Evolutionary conservation across 306 rosid species (phyloP), one percentile per base, ranked within the genome.

Genomic region (Ceratonia siliqua): DNA sequence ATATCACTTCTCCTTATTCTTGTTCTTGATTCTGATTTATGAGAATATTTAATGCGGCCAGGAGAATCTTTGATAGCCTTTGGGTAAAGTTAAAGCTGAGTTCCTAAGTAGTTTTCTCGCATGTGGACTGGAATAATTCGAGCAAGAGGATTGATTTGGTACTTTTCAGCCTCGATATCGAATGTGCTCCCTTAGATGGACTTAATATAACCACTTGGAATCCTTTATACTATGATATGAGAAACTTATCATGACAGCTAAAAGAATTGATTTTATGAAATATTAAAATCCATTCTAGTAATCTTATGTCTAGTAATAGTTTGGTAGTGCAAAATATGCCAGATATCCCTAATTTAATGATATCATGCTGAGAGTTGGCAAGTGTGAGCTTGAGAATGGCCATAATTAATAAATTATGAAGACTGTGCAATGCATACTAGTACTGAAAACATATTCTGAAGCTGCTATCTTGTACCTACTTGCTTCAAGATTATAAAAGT

Each of bases 11-110:
- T 36, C 57, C n/a, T 78, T 68, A 45, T 53, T 53, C 81, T 72
- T 84, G 85, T 82, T 61, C 62, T 70, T 62, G 87, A 87, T 87
- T 85, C 87, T 83, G 89, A 87, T 87, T 70, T 82, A 77, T 41
- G 27, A 54, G 89, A 81, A 87, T 85, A 87, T 82, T 74, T 80
- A 85, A 78, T 82, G 77, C 82, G 57, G 85, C 73, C 73, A 74
- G 75, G 71, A 74, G 86, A 84, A 84, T 87, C 88, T 76, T 30
- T n/a, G 17, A 64, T 70, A 41, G 70, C 50, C 90, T 71, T 78
- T 78, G 68, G 72, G 67, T 67, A 78, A 85, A 87, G 88, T 69
- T 70, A 82, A 82, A 80, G 89, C n/a, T 63, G 85, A 87, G 82
- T 85, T 85, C 89, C 84, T 78, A 53, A 82, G 84, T 81, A 81